A percentile compares a stretch with the other conserved stretches of the same genome.
Evolutionary conservation across 2,329 filamentous ascomycete genomes (phyloP).

Genomic region (Stachybotrys elegans): DNA sequence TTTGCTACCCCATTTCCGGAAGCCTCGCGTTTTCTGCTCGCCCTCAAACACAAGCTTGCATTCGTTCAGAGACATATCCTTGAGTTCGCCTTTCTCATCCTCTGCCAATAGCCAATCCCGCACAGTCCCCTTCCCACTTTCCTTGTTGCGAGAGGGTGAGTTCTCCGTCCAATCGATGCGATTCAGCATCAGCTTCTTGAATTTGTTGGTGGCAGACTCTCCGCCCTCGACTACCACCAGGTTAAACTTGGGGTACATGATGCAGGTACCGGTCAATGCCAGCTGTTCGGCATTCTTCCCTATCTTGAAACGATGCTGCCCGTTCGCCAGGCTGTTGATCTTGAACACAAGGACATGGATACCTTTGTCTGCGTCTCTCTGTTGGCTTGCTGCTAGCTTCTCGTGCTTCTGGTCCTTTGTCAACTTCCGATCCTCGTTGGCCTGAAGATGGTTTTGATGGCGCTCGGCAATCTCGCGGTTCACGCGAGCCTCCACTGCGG

Average conservation of each 20-base stretch:
- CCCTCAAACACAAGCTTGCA: constrained; percentile 89
- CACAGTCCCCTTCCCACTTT: constrained; percentile 56
- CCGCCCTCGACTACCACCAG: constrained; percentile 91
- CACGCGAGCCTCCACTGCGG: constrained; percentile 90
- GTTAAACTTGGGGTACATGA: constrained; percentile 86
- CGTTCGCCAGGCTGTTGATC: constrained; percentile 83
- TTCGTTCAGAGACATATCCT: constrained; percentile 76
- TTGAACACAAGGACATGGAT: constrained; percentile 85
- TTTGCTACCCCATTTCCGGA: constrained; percentile 83
- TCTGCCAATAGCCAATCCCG: constrained; percentile 75
- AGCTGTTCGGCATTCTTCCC: constrained; percentile 88
- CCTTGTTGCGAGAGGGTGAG: constrained; percentile 57
- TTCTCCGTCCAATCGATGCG: constrained; percentile 96
- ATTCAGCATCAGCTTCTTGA: constrained; percentile 88
- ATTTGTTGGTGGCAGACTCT: constrained; percentile 73
- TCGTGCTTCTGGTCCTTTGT: constrained; percentile 83
- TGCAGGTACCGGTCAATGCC: constrained; percentile 80
- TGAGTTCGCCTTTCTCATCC: constrained; percentile 71
- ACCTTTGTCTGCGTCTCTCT: constrained; percentile 81
- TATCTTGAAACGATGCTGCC: constrained; percentile 90
- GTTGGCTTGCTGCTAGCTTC: constrained; percentile 78
- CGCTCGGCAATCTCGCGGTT: constrained; percentile 90
- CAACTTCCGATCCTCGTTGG: constrained; percentile 81
- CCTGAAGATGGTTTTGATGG: constrained; percentile 67
- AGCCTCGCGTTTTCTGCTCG: constrained; percentile 72